Percentiles rank a stretch among this genome's conserved stretches.
Conservation (phyloP, 2,329 filamentous ascomycete species). For the Blumeriella jaapii region DNA sequence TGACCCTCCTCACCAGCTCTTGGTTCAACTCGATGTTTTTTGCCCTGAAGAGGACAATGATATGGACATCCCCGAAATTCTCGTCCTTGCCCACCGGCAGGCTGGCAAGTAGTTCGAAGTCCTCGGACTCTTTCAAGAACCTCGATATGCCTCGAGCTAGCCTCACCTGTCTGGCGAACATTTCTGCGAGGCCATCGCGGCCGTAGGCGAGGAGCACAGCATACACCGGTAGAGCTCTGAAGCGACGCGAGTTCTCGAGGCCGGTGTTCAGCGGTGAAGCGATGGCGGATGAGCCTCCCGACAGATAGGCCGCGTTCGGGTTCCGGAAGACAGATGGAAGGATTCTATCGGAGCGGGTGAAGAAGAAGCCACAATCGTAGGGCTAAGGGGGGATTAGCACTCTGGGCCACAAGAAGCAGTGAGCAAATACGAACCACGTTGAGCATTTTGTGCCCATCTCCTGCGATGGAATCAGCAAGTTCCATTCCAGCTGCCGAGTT, state of each 20-base stretch:
- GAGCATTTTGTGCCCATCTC: slow-evolving; percentile 83
- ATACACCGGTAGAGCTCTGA: slow-evolving; percentile 84
- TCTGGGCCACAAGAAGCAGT: not conserved
- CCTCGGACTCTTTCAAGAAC: slow-evolving; percentile 47
- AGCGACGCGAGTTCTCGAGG: slow-evolving; percentile 82
- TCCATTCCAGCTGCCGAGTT: slow-evolving; percentile 53
- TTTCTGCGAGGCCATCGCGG: slow-evolving; percentile 50
- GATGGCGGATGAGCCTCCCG: slow-evolving; percentile 36
- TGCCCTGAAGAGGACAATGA: slow-evolving; percentile 69
- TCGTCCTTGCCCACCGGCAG: not conserved
- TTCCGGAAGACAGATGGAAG: slow-evolving; percentile 64
- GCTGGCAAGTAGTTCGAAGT: slow-evolving; percentile 55
- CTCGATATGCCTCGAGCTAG: slow-evolving; percentile 57
- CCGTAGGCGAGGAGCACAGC: slow-evolving; percentile 69
- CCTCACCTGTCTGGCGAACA: slow-evolving; percentile 61
- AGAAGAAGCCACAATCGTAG: slow-evolving; percentile 87
- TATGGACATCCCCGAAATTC: slow-evolving; percentile 30
- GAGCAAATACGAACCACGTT: slow-evolving; percentile 54
- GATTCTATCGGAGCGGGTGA: slow-evolving; percentile 51
- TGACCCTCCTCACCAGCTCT: slow-evolving; percentile 59
- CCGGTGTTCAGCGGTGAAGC: slow-evolving; percentile 80
- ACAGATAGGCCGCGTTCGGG: slow-evolving; percentile 74
- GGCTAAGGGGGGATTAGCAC: slow-evolving; percentile 34
- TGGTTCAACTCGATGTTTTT: slow-evolving; percentile 52
- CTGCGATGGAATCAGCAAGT: slow-evolving; percentile 75